Evolutionary conservation across 352 stramenopile species (phyloP), one percentile per base, ranked within the genome.

Genomic region (Phytophthora pistaciae): DNA sequence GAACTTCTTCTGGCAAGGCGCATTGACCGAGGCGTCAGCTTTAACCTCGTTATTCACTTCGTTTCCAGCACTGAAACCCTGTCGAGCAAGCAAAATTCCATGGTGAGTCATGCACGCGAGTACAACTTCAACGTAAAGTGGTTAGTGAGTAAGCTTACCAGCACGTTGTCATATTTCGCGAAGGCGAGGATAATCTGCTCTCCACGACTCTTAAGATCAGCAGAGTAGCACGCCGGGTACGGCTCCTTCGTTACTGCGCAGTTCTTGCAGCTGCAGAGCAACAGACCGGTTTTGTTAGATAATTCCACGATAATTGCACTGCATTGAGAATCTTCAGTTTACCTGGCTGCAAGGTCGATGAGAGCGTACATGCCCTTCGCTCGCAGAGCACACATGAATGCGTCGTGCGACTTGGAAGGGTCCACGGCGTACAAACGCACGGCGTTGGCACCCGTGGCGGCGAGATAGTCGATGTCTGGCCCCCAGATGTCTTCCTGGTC

Each of bases 1-100:
- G 56, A 96, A 96, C 67, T 96, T 96, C 72, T 97, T 97, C 64
- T 96, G 87, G 70, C 91, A 97, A 9, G 91, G 83, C 10, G 84
- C 88, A 56, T 96, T 96, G 10, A 76, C 71, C 10, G 62, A 65
- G 1, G 72, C 60, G 13, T 78, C 68, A 0, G 52, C 46, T 48
- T 2, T n/a, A 8, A 89, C 77, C n/a, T 82, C 76, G 58, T 95
- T 77, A 64, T 95, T 96, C 29, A 94, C 70, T 70, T 97, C 90
- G 71, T 96, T 97, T 40, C 89, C 90, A 4, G 78, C 87, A 58
- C 85, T 92, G 66, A 94, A 93, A 9, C 63, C 72, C 66, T 73
- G 33, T 65, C 5, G 44, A 33, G 8, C 23, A 10, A 46, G 6
- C 25, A 65, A 20, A 8, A 29, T 29, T 40, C 14, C 29, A 31